Evolutionary conservation across 495 filamentous ascomycete species (phyloP).

Genomic region (Neurospora discreta): DNA sequence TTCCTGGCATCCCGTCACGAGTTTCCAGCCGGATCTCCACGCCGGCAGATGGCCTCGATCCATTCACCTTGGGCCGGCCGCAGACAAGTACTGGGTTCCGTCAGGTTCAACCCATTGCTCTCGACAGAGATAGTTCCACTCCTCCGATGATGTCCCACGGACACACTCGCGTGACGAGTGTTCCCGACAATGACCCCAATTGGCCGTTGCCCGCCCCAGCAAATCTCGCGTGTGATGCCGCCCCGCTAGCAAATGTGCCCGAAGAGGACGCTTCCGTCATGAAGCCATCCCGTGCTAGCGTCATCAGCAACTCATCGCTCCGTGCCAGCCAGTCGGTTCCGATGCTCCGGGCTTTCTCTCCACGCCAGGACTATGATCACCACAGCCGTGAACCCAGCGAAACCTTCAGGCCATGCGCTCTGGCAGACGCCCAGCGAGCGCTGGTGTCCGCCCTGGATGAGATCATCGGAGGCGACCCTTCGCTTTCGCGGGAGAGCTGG

Average conservation of each 20-base stretch:
- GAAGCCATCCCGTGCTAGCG: conserved; percentile 25
- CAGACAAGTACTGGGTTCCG: conserved; percentile 30
- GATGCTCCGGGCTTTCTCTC: conserved; percentile 28
- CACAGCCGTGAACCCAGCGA: conserved; percentile 28
- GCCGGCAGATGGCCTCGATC: conserved; percentile 31
- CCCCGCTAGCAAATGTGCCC: conserved; percentile 53
- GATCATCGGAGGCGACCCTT: conserved; percentile 28
- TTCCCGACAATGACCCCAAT: conserved; percentile 35
- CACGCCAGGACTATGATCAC: conserved; percentile 13
- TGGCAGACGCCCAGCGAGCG: conserved; percentile 23
- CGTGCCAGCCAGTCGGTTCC: conserved; percentile 37
- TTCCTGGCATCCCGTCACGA: conserved; percentile 29
- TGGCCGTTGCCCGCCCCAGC: conserved; percentile 37
- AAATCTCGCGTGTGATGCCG: conserved; percentile 25
- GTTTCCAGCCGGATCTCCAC: conserved; percentile 38
- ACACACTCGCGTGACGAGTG: conserved; percentile 28
- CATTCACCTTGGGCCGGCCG: conserved; percentile 24
- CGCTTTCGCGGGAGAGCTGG: conserved; percentile 48
- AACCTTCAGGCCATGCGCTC: conserved; percentile 29
- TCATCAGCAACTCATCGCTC: conserved; percentile 34
- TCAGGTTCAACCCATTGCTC: conserved; percentile 23
- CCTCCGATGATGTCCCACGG: conserved; percentile 19
- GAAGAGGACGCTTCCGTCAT: conserved; percentile 48
- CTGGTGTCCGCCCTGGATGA: conserved; percentile 19
- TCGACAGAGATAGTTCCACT: conserved; percentile 14